Evolutionary conservation across 441 rosid genomes (phyloP).

Genomic region (Gossypium gossypioides): DNA sequence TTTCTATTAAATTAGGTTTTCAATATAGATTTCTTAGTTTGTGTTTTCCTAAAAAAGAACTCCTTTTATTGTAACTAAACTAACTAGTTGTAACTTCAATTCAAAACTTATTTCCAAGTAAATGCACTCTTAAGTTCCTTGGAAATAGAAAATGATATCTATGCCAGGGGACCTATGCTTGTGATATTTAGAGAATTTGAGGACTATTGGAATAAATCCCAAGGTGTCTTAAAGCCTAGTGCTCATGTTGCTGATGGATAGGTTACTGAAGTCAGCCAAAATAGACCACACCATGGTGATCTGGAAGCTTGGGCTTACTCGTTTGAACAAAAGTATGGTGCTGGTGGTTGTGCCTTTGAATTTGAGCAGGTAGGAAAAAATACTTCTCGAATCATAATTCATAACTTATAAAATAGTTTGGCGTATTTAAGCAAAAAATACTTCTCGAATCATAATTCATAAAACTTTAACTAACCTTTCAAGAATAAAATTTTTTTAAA

Average conservation of each 20-base stretch:
- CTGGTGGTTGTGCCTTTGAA: constrained; percentile 85
- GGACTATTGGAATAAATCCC: constrained; percentile 91
- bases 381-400: too few species aligned
- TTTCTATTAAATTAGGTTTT: too few species aligned
- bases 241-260: constrained; percentile 65
- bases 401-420: too few species aligned
- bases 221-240: constrained; percentile 50
- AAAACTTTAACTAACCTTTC: too few species aligned
- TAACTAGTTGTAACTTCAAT: too few species aligned
- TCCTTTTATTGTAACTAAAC: too few species aligned
- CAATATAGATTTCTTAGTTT: too few species aligned
- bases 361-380: constrained; percentile 62
- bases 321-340: constrained; percentile 84
- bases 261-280: constrained; percentile 61
- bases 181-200: constrained; percentile 74
- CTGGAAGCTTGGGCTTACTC: constrained; percentile 79
- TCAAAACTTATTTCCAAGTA: constrained; percentile 35
- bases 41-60: too few species aligned
- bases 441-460: too few species aligned
- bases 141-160: constrained; percentile 65
- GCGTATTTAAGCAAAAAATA: too few species aligned
- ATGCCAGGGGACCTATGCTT: constrained; percentile 58
- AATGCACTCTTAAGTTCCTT: constrained; percentile 73
- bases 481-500: too few species aligned
- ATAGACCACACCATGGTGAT: constrained; percentile 38